Base-by-base conservation (phyloP, 225 moss, liverwort and hornwort species). In the Thuidium tamariscinum region DNA sequence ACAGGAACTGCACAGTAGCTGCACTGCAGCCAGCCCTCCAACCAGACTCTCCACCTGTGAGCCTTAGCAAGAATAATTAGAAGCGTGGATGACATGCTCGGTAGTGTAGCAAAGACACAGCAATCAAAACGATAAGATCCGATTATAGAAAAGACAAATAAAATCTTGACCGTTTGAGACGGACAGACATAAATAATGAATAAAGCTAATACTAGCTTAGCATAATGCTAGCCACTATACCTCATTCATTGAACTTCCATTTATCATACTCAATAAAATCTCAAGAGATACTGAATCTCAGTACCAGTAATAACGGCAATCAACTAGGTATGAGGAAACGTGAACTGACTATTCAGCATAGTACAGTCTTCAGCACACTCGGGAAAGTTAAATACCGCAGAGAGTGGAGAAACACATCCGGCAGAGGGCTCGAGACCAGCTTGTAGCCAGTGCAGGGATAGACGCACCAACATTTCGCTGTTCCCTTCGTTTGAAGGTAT, bases 21-120 rank as follows among this genome's bases (percentile, higher is more conserved):
- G 99, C 79, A 94, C 92, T 75, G 97, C 94, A 93, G 99, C 97
- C 92, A 99, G 90, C 59, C 97, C 99, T 79, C 96, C 99, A 87
- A 99, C 92, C 79, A 99, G 84, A 78, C 90, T 92, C 89, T 97
- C 94, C 72, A 99, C 95, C 98, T 99, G 92, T 86, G 89, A 82
- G 60, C 27, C 29, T 84, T 20, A 87, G 41, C 56, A 85, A 87
- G 66, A 89, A 78, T 54, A 68, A 60, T 81, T 64, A 80, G 64
- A 89, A 78, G 80, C 36, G 56, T 77, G 79, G 74, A 74, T 67
- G 55, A 78, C 77, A 85, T 55, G 54, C 64, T 37, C 62, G 63
- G 29, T 52, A 65, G 39, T 23, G 44, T 78, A 76, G 81, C 48
- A 86, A 67, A 85, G 76, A 74, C 17, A 83, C 32, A 68, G 54